Evolutionary conservation across 2,329 filamentous ascomycete genomes (phyloP).

Genomic region (Dothistroma pini): DNA sequence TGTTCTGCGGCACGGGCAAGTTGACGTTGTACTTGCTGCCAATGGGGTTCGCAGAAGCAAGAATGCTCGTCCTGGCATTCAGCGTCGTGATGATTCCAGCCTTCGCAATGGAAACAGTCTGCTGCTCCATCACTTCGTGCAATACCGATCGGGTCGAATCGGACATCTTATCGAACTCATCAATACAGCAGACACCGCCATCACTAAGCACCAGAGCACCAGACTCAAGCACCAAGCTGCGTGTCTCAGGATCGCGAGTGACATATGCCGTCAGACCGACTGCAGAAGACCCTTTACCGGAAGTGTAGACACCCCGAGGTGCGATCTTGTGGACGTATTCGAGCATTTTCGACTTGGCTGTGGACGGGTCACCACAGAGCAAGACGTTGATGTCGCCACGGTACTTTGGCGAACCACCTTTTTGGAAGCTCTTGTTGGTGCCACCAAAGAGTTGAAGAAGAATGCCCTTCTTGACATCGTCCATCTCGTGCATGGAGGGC

Average conservation of each 20-base stretch:
- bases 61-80: slow-evolving; percentile 90
- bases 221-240: slow-evolving; percentile 70
- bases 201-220: slow-evolving; percentile 71
- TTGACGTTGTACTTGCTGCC: slow-evolving; percentile 97
- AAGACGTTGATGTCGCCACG: slow-evolving; percentile 96
- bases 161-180: slow-evolving; percentile 78
- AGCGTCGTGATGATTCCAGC: slow-evolving; percentile 80
- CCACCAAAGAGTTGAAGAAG: slow-evolving; percentile 94
- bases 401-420: slow-evolving; percentile 92
- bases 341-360: slow-evolving; percentile 90
- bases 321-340: slow-evolving; percentile 98
- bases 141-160: slow-evolving; percentile 69
- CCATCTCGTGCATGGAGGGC: slow-evolving; percentile 95
- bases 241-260: slow-evolving; percentile 69
- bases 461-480: slow-evolving; percentile 98
- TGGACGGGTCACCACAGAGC: slow-evolving; percentile 95
- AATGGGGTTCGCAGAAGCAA: slow-evolving; percentile 96
- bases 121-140: slow-evolving; percentile 79
- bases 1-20: slow-evolving; percentile 93
- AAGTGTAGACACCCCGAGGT: slow-evolving; percentile 76
- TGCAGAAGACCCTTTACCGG: slow-evolving; percentile 70
- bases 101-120: slow-evolving; percentile 74
- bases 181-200: slow-evolving; percentile 73
- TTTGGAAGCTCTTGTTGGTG: slow-evolving; percentile 96
- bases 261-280: slow-evolving; percentile 76